Conservation (phyloP, 2,329 filamentous ascomycete species). For the Botrytis paeoniae region DNA sequence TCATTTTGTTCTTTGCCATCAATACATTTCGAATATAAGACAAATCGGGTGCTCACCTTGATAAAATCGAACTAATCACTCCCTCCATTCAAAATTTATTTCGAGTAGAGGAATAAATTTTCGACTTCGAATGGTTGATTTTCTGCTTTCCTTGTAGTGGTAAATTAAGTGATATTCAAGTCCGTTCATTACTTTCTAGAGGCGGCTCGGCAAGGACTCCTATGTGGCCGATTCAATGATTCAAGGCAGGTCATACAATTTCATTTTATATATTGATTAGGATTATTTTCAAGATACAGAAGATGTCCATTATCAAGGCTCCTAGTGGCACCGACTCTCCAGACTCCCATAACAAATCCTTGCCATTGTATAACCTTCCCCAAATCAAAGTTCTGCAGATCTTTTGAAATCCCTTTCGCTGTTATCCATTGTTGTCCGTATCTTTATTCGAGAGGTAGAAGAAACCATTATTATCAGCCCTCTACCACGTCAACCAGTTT, state of each 20-base stretch:
- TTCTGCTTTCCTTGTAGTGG: not conserved
- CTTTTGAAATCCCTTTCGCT: not conserved
- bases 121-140: not conserved
- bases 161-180: not conserved
- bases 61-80: not conserved
- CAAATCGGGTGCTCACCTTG: not conserved
- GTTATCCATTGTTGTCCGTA: not conserved
- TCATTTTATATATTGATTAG: not conserved
- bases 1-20: not conserved
- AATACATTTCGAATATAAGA: not conserved
- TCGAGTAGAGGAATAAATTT: not conserved
- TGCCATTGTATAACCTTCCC: not conserved
- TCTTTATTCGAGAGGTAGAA: not conserved
- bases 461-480: not conserved
- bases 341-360: not conserved
- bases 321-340: not conserved
- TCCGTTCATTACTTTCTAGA: accelerated
- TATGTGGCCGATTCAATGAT: not conserved
- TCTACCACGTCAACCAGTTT: not conserved
- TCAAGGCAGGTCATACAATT: accelerated
- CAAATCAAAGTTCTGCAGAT: not conserved
- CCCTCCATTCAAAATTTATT: not conserved
- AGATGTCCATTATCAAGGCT: not conserved
- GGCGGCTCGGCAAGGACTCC: not conserved
- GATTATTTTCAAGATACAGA: not conserved